Percentiles rank a stretch among this genome's conserved stretches.
phyloP scores from a whole-genome alignment of 768 basidiomycete genomes.

The Stropharia rugosoannulata region DNA sequence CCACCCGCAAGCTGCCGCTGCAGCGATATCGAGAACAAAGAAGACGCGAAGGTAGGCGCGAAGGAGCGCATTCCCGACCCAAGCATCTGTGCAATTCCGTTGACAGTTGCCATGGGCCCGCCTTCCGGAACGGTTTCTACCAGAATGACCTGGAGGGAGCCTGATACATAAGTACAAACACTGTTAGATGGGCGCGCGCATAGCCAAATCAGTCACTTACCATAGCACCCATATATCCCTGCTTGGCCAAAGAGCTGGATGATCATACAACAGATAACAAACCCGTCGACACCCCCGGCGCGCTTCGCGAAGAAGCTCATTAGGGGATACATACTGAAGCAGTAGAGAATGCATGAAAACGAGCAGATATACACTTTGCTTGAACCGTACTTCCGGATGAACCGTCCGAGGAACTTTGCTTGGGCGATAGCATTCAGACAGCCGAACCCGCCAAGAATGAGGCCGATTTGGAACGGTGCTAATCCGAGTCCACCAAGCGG shows the following conservation, averaged over 20 bases:
- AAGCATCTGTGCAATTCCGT: conserved; percentile 56
- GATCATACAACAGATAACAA: conserved; percentile 28
- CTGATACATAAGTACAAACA: conserved; percentile 28
- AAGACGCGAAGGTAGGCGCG: conserved; percentile 54
- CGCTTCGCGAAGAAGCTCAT: conserved; percentile 31
- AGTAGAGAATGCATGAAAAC: conserved; percentile 25
- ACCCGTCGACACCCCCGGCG: conserved; percentile 32
- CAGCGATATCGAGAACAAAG: conserved; percentile 54
- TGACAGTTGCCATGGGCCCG: conserved; percentile 49
- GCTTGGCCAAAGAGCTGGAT: conserved; percentile 31
- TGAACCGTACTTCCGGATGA: conserved; percentile 16
- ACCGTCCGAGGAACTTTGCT: conserved; percentile 13
- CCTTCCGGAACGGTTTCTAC: conserved; percentile 42
- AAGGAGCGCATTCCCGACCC: conserved; percentile 49
- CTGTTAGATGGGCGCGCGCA: neutral
- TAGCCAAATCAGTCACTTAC: conserved; percentile 17
- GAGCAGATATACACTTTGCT: conserved; percentile 31
- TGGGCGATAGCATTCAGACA: conserved; percentile 16
- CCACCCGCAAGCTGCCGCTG: conserved; percentile 46
- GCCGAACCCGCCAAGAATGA: conserved; percentile 43
- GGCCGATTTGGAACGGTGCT: conserved; percentile 60
- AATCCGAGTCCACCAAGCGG: conserved; percentile 66
- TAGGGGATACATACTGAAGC: conserved; percentile 32
- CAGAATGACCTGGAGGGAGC: conserved; percentile 43
- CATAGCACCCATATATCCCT: conserved; percentile 32